These are phyloP conservation scores for Lepidium sativum DNA, from an alignment of 345 rosid genomes.

Conservation along the genomic window DNA sequence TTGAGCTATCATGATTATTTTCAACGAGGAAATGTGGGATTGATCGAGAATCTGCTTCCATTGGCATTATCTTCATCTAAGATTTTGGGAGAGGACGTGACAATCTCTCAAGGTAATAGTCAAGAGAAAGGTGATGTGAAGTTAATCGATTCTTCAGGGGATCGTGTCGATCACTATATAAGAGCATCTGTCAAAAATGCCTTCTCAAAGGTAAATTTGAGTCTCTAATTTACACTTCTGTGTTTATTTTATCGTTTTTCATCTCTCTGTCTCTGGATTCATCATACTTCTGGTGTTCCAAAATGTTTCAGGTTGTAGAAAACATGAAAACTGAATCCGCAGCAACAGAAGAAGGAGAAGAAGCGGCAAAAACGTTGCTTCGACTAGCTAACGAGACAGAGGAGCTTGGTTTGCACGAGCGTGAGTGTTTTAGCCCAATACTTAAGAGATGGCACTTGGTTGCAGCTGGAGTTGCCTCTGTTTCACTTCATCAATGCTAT, in stretches of 20 bases:
- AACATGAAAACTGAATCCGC: conserved; percentile 26
- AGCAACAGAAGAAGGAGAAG: conserved; percentile 38
- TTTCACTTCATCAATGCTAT: conserved; percentile 62
- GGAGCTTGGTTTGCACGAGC: conserved; percentile 62
- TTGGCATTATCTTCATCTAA: conserved; percentile 53
- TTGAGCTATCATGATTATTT: conserved; percentile 61
- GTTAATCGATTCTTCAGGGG: conserved; percentile 40
- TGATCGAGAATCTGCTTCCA: conserved; percentile 57
- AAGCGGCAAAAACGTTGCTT: conserved; percentile 45
- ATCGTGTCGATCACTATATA: conserved; percentile 59
- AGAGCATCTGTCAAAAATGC: conserved; percentile 57
- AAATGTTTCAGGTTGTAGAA: conserved; percentile 37
- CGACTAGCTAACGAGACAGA: conserved; percentile 62
- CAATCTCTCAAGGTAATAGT: conserved; percentile 26
- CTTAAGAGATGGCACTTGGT: conserved; percentile 58
- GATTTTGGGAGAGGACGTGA: conserved; percentile 55
- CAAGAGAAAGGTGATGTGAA: conserved; percentile 38
- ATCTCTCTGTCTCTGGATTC: neutral
- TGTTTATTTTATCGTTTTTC: neutral
- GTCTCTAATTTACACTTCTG: neutral
- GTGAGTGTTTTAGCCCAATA: conserved; percentile 60
- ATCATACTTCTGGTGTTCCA: neutral
- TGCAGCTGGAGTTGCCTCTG: conserved; percentile 61
- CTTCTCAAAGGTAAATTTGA: conserved; percentile 45
- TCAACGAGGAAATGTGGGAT: conserved; percentile 42